Base-by-base conservation (phyloP, 2,329 filamentous ascomycete genomes). In the Colletotrichum lentis region DNA sequence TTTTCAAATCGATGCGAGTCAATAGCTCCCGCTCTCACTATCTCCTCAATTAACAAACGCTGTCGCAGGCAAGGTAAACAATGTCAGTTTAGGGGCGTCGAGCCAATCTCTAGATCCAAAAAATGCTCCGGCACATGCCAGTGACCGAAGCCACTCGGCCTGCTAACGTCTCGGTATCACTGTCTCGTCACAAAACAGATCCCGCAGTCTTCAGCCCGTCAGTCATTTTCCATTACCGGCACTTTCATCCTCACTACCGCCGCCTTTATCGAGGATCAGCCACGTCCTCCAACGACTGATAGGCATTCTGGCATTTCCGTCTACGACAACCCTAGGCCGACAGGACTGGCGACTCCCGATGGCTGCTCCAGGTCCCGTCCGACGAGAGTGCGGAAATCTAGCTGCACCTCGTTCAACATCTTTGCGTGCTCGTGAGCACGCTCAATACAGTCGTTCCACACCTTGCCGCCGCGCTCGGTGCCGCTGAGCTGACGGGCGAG, bases 311-410 rank as follows among this genome's bases (percentile, higher is more conserved):
- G 4, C n/a, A 37, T 16, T 55, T 10, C 8, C 22, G 55, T n/a
- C 24, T 71, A 78, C 1, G 75, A 74, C 65, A 83, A 70, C 5
- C 82, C 82, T 58, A 85, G 76, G 0, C 84, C 83, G 20, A 82
- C 77, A 3, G 81, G 78, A 24, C 62, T 64, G n/a, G 73, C 44
- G 31, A 60, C 56, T 59, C 68, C 70, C 16, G 73, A 72, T 54
- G 73, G 72, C 54, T 74, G 74, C 52, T 79, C 74, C 52, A 83
- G 73, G 46, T 85, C 88, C 71, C 84, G 84, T 18, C 91, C 92
- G 16, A 97, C 89, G 64, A 98, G 79, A 72, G 92, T 92, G 64
- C 86, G 88, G 76, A 99, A 98, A 78, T 99, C 95, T 39, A 99
- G 81, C 0, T 94, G 94, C 24, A 97, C 94, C 69, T 96, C 92